Evolutionary conservation across 2,329 filamentous ascomycete species (phyloP), one percentile per base, ranked within the genome.

Genomic region (Anisogramma anomala): DNA sequence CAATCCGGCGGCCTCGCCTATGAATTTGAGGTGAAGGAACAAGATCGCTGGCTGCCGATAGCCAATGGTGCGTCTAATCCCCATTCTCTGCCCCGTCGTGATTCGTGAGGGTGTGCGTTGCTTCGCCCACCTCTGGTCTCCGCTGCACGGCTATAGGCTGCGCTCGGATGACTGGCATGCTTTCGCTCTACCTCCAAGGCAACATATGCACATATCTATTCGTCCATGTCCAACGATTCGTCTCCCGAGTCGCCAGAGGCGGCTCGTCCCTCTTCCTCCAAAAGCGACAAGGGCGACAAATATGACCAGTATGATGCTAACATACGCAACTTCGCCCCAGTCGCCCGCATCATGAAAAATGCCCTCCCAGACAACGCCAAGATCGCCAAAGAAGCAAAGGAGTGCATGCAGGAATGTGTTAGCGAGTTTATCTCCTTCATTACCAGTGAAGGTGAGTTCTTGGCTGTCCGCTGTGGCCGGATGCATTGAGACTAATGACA

Each of bases 361-460:
- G 91, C 91, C 6, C 72, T 98, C 36, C 91, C 91, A 38, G 91
- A 98, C 51, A 98, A 98, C 58, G 91, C 91, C 52, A 98, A 98
- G 67, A 98, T 98, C 48, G 88, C 88, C 46, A 98, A 98, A 61
- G 91, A 98, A 61, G 91, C 91, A 42, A 98, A 98, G 64, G 91
- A 98, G 62, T 98, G 91, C 66, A 96, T 98, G 91, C 91, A 98
- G 64, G 91, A 98, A 64, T 98, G 91, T 59, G 91, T 98, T 45
- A 95, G 88, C 78, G 91, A 98, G 67, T 98, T 98, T 64, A 98
- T 98, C 69, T 94, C 86, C 6, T 98, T 98, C 71, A 96, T 98
- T 59, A 98, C 91, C 26, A 96, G 89, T 62, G 91, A 98, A 74
- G 91, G 91, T 94, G 63, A 58, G 82, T 40, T 31, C 25, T 33